Conservation (phyloP, 2,329 filamentous ascomycete species). For the Alternaria postmessia region DNA sequence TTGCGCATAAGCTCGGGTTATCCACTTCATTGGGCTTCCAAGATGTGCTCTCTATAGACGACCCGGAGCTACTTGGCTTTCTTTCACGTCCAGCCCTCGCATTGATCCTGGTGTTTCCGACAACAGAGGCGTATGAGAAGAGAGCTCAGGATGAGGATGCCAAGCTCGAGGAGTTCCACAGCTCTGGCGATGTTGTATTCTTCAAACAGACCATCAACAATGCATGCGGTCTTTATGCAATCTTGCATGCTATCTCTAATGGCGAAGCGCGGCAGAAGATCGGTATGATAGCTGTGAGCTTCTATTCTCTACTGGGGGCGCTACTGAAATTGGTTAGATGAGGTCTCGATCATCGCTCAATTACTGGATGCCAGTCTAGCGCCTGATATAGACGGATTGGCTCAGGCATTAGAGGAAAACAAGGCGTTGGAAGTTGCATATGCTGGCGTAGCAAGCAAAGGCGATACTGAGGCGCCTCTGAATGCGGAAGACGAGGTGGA, state of each 20-base stretch:
- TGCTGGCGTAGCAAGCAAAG: slow-evolving; percentile 33
- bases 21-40: slow-evolving; percentile 74
- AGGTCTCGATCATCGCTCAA: slow-evolving; percentile 19
- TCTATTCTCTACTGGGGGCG: neutral
- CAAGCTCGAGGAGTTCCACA: slow-evolving; percentile 66
- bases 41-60: slow-evolving; percentile 88
- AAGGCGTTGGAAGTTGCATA: slow-evolving; percentile 39
- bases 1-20: slow-evolving; percentile 84
- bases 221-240: slow-evolving; percentile 88
- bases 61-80: slow-evolving; percentile 80
- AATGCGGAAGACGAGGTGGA: slow-evolving; percentile 46
- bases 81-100: slow-evolving; percentile 85
- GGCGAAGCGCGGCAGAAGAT: slow-evolving; percentile 73
- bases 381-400: slow-evolving; percentile 21
- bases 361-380: slow-evolving; percentile 20
- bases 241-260: slow-evolving; percentile 84
- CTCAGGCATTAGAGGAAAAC: slow-evolving; percentile 31
- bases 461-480: slow-evolving; percentile 35
- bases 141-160: slow-evolving; percentile 76
- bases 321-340: slow-evolving; percentile 17
- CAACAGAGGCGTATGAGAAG: slow-evolving; percentile 78
- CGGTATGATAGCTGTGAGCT: slow-evolving; percentile 45
- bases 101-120: slow-evolving; percentile 89
- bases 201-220: slow-evolving; percentile 95
- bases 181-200: slow-evolving; percentile 80